A percentile compares a stretch with the other conserved stretches of the same genome.
phyloP scores from a whole-genome alignment of 495 filamentous ascomycete genomes.

The Acidomyces sp. region DNA sequence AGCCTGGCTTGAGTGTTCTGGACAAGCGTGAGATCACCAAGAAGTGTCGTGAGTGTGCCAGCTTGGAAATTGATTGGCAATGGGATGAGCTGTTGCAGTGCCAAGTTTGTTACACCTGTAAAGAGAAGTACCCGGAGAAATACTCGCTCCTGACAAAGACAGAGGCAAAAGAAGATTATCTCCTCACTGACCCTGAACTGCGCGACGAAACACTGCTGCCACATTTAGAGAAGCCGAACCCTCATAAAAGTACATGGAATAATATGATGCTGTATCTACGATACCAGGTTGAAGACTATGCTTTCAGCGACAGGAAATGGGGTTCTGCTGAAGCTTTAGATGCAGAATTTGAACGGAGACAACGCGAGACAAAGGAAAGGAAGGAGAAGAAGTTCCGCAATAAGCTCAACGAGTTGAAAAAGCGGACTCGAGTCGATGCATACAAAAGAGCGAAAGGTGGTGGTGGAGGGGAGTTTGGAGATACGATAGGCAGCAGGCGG shows the following conservation, averaged over 20 bases:
- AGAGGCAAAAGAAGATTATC: conserved; percentile 87
- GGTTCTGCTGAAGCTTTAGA: conserved; percentile 73
- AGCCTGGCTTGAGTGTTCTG: conserved; percentile 67
- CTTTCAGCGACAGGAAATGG: conserved; percentile 71
- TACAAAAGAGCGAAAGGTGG: conserved; percentile 55
- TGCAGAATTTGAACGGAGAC: conserved; percentile 72
- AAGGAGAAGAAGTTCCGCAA: conserved; percentile 86
- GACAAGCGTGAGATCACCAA: conserved; percentile 47
- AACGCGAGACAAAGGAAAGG: conserved; percentile 67
- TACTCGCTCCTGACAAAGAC: conserved; percentile 94
- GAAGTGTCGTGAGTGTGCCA: conserved; percentile 69
- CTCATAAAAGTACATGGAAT: conserved; percentile 90
- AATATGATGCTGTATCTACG: conserved; percentile 96
- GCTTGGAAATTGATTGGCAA: conserved; percentile 81
- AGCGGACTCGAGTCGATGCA: conserved; percentile 81
- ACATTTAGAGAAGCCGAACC: conserved; percentile 78
- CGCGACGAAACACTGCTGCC: conserved; percentile 75
- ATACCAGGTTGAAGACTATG: conserved; percentile 88
- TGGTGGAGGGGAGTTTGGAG: conserved; percentile 55
- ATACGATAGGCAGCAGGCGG: conserved; percentile 50
- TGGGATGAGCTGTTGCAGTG: conserved; percentile 74
- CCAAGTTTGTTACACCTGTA: conserved; percentile 60
- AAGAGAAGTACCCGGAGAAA: conserved; percentile 78
- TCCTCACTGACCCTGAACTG: conserved; percentile 84
- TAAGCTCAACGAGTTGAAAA: conserved; percentile 80